A percentile compares a stretch with the other conserved stretches of the same genome.
These are phyloP conservation scores for Lactarius evosmus DNA, from an alignment of 768 basidiomycete species.

Conservation along the genomic window DNA sequence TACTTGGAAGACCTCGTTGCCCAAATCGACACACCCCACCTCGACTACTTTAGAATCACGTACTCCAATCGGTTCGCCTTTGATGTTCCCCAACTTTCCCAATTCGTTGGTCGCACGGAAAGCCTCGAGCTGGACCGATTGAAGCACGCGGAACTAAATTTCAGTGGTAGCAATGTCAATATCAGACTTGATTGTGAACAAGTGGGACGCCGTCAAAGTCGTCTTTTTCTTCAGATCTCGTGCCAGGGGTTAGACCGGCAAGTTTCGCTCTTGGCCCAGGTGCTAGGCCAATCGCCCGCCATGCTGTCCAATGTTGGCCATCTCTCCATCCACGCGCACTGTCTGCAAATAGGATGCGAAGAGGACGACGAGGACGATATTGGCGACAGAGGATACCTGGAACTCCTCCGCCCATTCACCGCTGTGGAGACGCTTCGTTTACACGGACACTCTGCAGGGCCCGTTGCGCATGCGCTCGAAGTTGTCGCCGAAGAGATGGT, in stretches of 20 bases:
- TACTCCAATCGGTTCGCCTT: neutral
- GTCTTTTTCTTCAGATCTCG: neutral
- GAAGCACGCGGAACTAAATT: neutral
- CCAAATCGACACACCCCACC: neutral
- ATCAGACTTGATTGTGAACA: neutral
- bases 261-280: neutral
- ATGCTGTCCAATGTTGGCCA: neutral
- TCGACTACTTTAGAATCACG: neutral
- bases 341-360: neutral
- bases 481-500: neutral
- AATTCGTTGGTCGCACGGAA: neutral
- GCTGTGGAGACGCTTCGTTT: neutral
- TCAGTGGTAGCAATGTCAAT: neutral
- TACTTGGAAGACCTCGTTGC: neutral
- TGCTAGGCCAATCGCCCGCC: neutral
- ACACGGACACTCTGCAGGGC: neutral
- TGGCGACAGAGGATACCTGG: neutral
- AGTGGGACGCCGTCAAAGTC: neutral
- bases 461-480: neutral
- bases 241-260: neutral
- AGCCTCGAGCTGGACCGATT: neutral
- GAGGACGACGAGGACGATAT: neutral
- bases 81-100: neutral
- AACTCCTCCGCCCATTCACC: neutral
- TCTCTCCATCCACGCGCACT: neutral